These are phyloP conservation scores for Exophiala calicioides DNA, from an alignment of 2,329 filamentous ascomycete genomes.

Conservation along the genomic window DNA sequence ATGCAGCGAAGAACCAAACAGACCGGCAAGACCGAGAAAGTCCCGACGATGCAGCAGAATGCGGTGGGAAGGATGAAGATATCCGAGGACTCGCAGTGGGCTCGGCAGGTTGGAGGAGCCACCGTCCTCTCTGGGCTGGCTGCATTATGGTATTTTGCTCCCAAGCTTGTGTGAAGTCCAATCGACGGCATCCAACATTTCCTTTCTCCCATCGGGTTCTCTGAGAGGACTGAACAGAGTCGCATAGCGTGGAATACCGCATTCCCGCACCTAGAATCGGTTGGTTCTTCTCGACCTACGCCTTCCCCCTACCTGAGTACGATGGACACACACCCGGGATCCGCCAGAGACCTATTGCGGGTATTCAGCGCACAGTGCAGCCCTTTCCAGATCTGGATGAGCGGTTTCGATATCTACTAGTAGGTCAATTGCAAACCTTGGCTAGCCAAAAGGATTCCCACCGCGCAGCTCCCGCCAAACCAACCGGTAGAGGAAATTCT, in stretches of 20 bases:
- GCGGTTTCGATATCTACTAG: conserved; percentile 13
- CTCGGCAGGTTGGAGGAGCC: conserved; percentile 31
- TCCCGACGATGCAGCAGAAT: conserved; percentile 14
- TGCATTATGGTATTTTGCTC: conserved; percentile 34
- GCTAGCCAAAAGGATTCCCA: too few species aligned
- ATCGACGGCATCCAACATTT: neutral
- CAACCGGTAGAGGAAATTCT: too few species aligned
- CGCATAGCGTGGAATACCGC: conserved; percentile 2
- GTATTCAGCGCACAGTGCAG: conserved; percentile 19
- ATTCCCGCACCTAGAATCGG: conserved; percentile 1
- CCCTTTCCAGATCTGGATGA: conserved; percentile 14
- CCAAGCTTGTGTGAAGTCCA: conserved; percentile 25
- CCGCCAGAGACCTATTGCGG: conserved; percentile 24
- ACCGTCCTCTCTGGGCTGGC: conserved; percentile 34
- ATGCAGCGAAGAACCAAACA: conserved; percentile 15
- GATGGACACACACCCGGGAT: conserved; percentile 15
- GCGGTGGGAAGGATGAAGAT: conserved; percentile 15
- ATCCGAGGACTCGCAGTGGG: conserved; percentile 30
- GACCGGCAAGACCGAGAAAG: neutral
- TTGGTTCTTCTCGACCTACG: conserved; percentile 17
- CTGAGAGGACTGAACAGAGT: neutral
- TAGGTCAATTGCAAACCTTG: too few species aligned
- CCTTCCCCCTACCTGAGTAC: conserved; percentile 13
- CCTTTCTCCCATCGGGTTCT: neutral
- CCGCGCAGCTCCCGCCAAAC: too few species aligned